Base-by-base conservation (phyloP, 306 rosid species). In the Alnus glutinosa region DNA sequence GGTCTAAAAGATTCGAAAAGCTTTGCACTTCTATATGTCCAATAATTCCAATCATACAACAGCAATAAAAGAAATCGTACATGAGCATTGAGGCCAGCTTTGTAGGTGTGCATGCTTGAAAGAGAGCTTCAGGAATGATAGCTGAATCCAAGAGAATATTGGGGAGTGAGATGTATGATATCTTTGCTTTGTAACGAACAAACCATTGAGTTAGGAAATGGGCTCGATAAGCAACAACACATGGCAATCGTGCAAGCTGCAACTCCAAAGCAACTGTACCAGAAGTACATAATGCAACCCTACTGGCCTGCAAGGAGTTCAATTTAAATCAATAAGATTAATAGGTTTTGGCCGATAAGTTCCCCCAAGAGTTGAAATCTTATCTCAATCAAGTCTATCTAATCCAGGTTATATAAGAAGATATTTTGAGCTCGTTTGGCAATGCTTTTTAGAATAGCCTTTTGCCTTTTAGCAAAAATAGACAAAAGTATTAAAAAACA, bases 231-330 rank as follows among this genome's bases (percentile, higher is more conserved):
- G 92, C 95, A 39, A 94, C 92, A 46, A 91, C 85, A 71, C 97
- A 94, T 15, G 98, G 98, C 75, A 87, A 75, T 54, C 92, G 88
- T 50, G 97, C 95, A 85, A 94, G 92, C 85, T 94, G 97, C 86
- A 91, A 75, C 90, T 91, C 98, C 59, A 87, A 83, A 71, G 92
- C 90, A 59, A 86, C 96, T 12, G 98, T 92, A 72, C 98, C 98
- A 13, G 98, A 95, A 77, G 98, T 80, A 80, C 98, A 95, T 74
- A 95, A 83, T 0, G 97, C 97, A 70, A 88, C 96, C 74, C 64
- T 91, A 78, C 98, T 91, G 8, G 96, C 98, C 98, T 92, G 92
- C 76, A 83, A 87, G 13, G 64, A 61, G 55, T 66, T 67, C 49
- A 51, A 39, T 52, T 87, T 73, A 66, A 73, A 28, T 83, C 64